Percentiles rank a stretch among this genome's conserved stretches.
Conservation (phyloP, 495 filamentous ascomycete genomes). For the Astrocystis sublimbata region DNA sequence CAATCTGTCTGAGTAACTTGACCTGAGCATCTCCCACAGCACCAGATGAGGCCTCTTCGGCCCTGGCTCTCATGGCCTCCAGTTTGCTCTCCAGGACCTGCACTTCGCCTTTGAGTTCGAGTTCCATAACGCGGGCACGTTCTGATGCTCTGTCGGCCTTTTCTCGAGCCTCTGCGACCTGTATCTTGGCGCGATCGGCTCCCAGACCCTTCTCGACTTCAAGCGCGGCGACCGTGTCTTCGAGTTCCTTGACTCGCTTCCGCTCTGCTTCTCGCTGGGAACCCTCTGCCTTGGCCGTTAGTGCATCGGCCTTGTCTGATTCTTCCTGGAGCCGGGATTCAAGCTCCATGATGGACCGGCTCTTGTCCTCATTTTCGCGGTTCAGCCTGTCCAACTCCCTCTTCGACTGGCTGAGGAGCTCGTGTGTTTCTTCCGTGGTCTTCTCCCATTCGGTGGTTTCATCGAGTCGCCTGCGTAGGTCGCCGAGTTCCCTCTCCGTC, state of each 20-base stretch:
- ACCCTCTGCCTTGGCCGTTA: constrained; percentile 66
- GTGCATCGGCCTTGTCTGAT: constrained; percentile 63
- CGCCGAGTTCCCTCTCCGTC: constrained; percentile 61
- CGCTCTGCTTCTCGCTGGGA: constrained; percentile 67
- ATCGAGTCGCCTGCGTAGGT: constrained; percentile 59
- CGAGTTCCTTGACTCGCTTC: constrained; percentile 63
- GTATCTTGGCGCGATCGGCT: constrained; percentile 67
- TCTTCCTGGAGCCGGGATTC: constrained; percentile 70
- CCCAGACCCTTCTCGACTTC: constrained; percentile 76
- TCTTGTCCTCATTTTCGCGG: constrained; percentile 66
- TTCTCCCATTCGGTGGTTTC: constrained; percentile 69
- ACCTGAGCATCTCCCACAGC: constrained; percentile 80
- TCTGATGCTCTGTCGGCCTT: constrained; percentile 75
- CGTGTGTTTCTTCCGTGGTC: constrained; percentile 62
- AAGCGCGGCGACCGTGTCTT: constrained; percentile 68
- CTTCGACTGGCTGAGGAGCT: constrained; percentile 64
- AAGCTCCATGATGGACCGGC: constrained; percentile 65
- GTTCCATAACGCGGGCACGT: constrained; percentile 65
- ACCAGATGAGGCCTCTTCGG: constrained; percentile 88
- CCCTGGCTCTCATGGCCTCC: constrained; percentile 79
- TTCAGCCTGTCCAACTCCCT: constrained; percentile 69
- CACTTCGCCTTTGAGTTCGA: constrained; percentile 82
- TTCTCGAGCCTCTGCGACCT: constrained; percentile 68
- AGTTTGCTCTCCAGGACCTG: constrained; percentile 84
- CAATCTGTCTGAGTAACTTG: constrained; percentile 89